These are phyloP conservation scores for Escovopsis weberi DNA, from an alignment of 2,329 filamentous ascomycete species.

Conservation along the genomic window DNA sequence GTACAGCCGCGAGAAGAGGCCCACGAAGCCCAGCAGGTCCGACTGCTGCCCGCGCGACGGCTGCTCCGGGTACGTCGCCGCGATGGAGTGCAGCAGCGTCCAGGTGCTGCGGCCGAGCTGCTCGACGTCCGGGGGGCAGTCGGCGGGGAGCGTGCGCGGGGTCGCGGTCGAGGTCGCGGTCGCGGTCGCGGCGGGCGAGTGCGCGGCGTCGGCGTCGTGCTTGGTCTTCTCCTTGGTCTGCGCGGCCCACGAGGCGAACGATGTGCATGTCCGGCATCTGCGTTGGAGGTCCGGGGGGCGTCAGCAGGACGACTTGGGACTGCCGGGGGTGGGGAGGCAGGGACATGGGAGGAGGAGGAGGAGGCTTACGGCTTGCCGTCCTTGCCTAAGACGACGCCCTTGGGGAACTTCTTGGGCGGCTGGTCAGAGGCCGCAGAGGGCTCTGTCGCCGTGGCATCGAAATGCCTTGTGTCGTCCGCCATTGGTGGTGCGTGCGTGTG, in stretches of 20 bases:
- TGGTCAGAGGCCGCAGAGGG: constrained; percentile 12
- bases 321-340: not conserved
- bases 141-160: constrained; percentile 23
- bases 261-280: constrained; percentile 21
- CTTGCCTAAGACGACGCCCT: constrained; percentile 60
- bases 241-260: constrained; percentile 15
- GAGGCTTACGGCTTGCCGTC: constrained; percentile 68
- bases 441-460: constrained; percentile 9
- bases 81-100: constrained; percentile 86
- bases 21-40: constrained; percentile 66
- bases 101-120: constrained; percentile 74
- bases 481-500: constrained; percentile 12
- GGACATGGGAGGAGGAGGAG: not conserved
- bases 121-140: constrained; percentile 88
- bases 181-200: constrained; percentile 15
- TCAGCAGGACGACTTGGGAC: not conserved
- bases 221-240: constrained; percentile 15
- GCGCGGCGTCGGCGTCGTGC: constrained; percentile 3
- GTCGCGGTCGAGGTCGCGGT: constrained; percentile 16
- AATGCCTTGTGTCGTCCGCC: constrained; percentile 23
- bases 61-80: constrained; percentile 64
- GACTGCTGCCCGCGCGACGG: constrained; percentile 56
- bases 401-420: constrained; percentile 43
- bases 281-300: too few relatives aligned
- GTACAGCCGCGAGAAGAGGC: constrained; percentile 72